Percentiles rank a stretch among this genome's conserved stretches.
Evolutionary conservation across 148 eudicot genomes (phyloP).

Genomic region (Linanthus parryae): DNA sequence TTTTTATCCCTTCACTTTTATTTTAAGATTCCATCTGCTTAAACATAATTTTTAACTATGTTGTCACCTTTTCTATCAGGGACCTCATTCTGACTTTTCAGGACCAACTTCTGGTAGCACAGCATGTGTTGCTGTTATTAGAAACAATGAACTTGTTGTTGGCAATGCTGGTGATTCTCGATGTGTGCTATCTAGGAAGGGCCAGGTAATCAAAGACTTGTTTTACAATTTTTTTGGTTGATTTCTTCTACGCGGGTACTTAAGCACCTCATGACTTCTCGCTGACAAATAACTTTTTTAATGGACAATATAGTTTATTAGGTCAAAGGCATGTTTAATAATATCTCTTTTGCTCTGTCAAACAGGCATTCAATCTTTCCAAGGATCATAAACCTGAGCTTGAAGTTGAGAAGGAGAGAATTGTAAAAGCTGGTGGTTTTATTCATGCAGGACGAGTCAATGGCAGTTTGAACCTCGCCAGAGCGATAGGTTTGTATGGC

Average conservation of each 20-base stretch:
- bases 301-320: too few species aligned
- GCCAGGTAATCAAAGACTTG: slow-evolving; percentile 50
- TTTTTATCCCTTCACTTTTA: too few species aligned
- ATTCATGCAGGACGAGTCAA: slow-evolving; percentile 95
- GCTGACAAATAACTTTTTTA: too few species aligned
- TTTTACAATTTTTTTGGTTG: neutral
- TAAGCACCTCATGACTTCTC: too few species aligned
- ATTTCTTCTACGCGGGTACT: too few species aligned
- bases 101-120: slow-evolving; percentile 99
- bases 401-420: slow-evolving; percentile 84
- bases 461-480: slow-evolving; percentile 90
- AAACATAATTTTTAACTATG: neutral
- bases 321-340: too few species aligned
- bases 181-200: slow-evolving; percentile 89
- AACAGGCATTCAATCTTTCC: slow-evolving; percentile 91
- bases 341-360: too few species aligned
- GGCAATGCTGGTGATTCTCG: slow-evolving; percentile 99
- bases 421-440: slow-evolving; percentile 92
- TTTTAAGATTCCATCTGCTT: too few species aligned
- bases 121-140: slow-evolving; percentile 82
- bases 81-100: slow-evolving; percentile 95
- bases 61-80: slow-evolving; percentile 32
- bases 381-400: slow-evolving; percentile 98
- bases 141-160: slow-evolving; percentile 69
- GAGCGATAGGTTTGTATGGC: slow-evolving; percentile 71